These are phyloP conservation scores for Akanthomyces dipterigenus DNA, from an alignment of 2,329 filamentous ascomycete genomes.

Conservation along the genomic window DNA sequence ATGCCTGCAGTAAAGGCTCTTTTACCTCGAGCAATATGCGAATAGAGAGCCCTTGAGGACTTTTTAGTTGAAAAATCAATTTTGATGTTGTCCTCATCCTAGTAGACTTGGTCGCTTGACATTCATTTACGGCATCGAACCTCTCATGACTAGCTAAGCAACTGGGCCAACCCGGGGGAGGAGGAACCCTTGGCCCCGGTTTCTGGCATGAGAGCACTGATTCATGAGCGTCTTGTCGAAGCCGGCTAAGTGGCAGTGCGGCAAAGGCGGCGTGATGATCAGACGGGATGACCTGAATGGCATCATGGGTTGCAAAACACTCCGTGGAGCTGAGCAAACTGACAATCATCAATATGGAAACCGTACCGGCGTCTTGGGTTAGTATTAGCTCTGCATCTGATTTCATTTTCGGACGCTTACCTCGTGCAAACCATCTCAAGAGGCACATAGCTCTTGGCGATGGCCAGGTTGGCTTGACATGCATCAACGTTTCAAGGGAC, in stretches of 20 bases:
- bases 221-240: too few relatives aligned
- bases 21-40: too few relatives aligned
- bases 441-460: not conserved
- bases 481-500: conserved; percentile 5
- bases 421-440: not conserved
- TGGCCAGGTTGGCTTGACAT: not conserved
- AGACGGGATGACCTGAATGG: not conserved
- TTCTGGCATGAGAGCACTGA: too few relatives aligned
- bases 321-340: not conserved
- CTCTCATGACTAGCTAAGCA: too few relatives aligned
- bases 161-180: too few relatives aligned
- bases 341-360: not conserved
- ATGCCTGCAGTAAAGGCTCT: not conserved
- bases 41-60: too few relatives aligned
- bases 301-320: not conserved
- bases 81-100: too few relatives aligned
- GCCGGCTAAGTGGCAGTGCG: not conserved
- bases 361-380: conserved; percentile 7
- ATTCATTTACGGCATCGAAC: too few relatives aligned
- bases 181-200: too few relatives aligned
- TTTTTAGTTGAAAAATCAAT: too few relatives aligned
- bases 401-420: not conserved
- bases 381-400: not conserved
- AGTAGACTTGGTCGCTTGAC: too few relatives aligned
- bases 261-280: not conserved